A percentile compares a stretch with the other conserved stretches of the same genome.
phyloP scores from a whole-genome alignment of 768 basidiomycete species.

The Favolaschia claudopus region DNA sequence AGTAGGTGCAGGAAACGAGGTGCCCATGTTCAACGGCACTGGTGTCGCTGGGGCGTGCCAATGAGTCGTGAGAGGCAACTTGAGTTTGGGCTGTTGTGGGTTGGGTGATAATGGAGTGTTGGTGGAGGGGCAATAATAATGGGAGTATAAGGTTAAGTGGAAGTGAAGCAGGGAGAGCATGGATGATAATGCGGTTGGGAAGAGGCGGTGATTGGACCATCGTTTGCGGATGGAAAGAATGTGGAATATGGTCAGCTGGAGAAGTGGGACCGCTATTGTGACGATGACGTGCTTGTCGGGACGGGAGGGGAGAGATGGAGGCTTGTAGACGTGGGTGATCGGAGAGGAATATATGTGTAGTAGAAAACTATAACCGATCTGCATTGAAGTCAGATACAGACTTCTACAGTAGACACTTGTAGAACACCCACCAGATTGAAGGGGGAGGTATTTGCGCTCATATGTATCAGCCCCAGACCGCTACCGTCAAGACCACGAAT shows the following conservation, averaged over 20 bases:
- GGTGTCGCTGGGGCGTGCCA: constrained; percentile 3
- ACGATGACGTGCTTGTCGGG: constrained; percentile 80
- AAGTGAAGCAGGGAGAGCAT: constrained; percentile 71
- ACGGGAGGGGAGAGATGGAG: constrained; percentile 57
- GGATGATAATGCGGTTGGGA: constrained; percentile 72
- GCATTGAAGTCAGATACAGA: constrained; percentile 6
- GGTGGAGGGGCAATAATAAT: constrained; percentile 28
- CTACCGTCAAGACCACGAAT: constrained; percentile 74
- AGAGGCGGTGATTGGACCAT: constrained; percentile 71
- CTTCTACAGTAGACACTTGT: background rate
- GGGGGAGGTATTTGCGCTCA: constrained; percentile 60
- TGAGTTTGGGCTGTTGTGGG: constrained; percentile 21
- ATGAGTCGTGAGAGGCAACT: constrained; percentile 19
- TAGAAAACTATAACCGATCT: constrained; percentile 83
- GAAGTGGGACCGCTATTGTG: constrained; percentile 73
- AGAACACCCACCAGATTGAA: constrained; percentile 70
- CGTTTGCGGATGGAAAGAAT: constrained; percentile 67
- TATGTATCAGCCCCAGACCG: constrained; percentile 47
- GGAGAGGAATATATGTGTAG: constrained; percentile 78
- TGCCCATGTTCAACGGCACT: background rate
- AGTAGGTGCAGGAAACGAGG: constrained; percentile 23
- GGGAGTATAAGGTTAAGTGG: constrained; percentile 62
- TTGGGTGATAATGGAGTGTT: constrained; percentile 16
- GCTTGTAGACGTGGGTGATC: constrained; percentile 57
- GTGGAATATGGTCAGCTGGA: constrained; percentile 77